Evolutionary conservation across 805 yeast genomes (phyloP), one percentile per base, ranked within the genome.

Genomic region (Peterozyma toletana): DNA sequence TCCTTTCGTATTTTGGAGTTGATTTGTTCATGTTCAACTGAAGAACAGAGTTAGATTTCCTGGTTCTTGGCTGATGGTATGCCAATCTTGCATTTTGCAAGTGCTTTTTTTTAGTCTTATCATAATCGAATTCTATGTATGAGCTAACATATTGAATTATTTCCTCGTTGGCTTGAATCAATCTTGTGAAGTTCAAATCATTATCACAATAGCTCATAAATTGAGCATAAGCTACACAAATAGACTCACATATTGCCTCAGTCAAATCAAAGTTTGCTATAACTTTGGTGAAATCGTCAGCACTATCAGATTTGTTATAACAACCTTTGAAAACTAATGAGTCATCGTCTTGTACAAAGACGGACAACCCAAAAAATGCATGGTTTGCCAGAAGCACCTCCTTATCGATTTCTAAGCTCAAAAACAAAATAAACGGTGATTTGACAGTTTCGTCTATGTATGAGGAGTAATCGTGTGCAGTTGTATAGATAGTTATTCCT

Each of bases 351-450:
- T 65, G 67, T 9, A 60, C 48, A 37, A 72, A 66, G 0, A 78
- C 75, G 35, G 71, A 68, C n/a, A 81, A 54, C 0, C 77, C 77
- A 3, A 75, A 67, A 44, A 64, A 68, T 15, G 80, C 56, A 13
- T 63, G 55, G 35, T 69, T 52, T 14, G 58, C 51, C 5, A 56
- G 54, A 43, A 83, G 51, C 33, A 68, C 37, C 2, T 60, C 44
- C 35, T 54, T 33, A 49, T 70, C 65, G 7, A 75, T 66, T 3
- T 70, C 59, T 50, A 73, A 67, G 54, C 87, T 89, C 49, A 90
- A 66, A 48, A 85, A 77, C 14, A 90, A 56, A 0, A 80, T 78
- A 48, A 86, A 69, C 2, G 81, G 80, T 0, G 91, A 77, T 51
- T 77, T 78, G 18, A 77, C 62, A 5, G 60, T 66, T 54, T 86